Percentiles rank a stretch among this genome's conserved stretches.
phyloP scores from a whole-genome alignment of 2,329 filamentous ascomycete genomes.

The Rhytidhysteron rufulum region DNA sequence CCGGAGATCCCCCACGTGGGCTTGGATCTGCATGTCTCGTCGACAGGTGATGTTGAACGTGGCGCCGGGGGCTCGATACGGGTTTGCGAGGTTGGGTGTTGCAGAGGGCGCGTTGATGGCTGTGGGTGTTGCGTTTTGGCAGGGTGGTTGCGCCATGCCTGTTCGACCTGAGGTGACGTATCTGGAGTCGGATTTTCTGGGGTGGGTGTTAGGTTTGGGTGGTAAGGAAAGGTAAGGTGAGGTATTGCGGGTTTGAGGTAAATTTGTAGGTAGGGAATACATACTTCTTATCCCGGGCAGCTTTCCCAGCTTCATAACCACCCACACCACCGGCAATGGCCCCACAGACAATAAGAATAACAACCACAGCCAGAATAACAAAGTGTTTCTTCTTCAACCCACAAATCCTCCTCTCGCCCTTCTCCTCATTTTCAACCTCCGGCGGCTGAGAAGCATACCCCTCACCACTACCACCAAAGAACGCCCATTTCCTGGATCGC shows the following conservation, averaged over 20 bases:
- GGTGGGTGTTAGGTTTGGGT: not conserved
- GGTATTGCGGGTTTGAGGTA: not conserved
- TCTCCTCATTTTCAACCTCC: conserved; percentile 2
- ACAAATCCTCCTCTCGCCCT: conserved; percentile 4
- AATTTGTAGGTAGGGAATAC: too few species aligned
- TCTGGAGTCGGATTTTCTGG: not conserved
- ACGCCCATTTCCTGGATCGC: conserved; percentile 2
- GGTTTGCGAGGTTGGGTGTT: conserved; percentile 5
- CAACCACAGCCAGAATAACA: conserved; percentile 5
- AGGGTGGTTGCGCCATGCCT: conserved; percentile 9
- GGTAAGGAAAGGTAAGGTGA: not conserved
- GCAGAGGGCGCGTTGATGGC: not conserved
- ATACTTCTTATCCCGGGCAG: not conserved
- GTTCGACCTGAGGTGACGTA: conserved; percentile 8
- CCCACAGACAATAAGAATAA: conserved; percentile 2
- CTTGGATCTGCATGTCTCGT: conserved; percentile 4
- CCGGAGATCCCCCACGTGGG: conserved; percentile 1
- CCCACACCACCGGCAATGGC: conserved; percentile 9
- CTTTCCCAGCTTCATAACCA: conserved; percentile 7
- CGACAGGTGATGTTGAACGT: conserved; percentile 12
- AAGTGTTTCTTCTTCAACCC: conserved; percentile 9
- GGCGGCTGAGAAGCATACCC: conserved; percentile 1
- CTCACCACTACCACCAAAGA: not conserved
- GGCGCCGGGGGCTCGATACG: conserved; percentile 4
- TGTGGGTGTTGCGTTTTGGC: conserved; percentile 2